Evolutionary conservation across 2,329 filamentous ascomycete species (phyloP), one percentile per base, ranked within the genome.

Genomic region (Cryphonectria nitschkei): DNA sequence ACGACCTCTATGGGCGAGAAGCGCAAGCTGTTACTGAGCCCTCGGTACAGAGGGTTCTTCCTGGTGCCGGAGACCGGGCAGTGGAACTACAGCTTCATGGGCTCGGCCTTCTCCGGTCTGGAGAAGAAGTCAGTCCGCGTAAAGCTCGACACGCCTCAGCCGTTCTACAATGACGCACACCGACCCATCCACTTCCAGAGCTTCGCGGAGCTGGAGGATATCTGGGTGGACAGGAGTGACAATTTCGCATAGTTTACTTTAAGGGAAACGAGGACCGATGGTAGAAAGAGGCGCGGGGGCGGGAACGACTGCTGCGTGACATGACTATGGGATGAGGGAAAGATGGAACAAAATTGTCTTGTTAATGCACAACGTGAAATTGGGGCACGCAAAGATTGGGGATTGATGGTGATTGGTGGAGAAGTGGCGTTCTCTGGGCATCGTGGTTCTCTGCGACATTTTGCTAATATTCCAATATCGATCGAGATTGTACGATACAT

Each of bases 11-110:
- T 98, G 89, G 96, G 96, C 67, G 93, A 97, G 82, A 98, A 98
- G 84, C 94, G 94, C 76, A 97, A 99, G 84, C 85, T 99, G 69
- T 84, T 99, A 39, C 88, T 99, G 68, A 97, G 93, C 74, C 95
- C 98, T 76, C 93, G 95, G 80, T 97, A 98, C 80, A 90, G 93
- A 76, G 97, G 96, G 39, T 98, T 95, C 85, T 99, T 99, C 89
- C 84, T 99, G 69, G 94, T 98, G 32, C 96, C 96, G 0, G 95
- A 98, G 78, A 91, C 92, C 68, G 91, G 90, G 73, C 87, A 92
- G 73, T 99, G 96, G 96, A 99, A 99, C 82, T 99, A 98, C 84
- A 96, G 93, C 81, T 99, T 99, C 86, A 94, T 98, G 90, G 96
- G 96, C 69, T 94, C 91, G 75, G 90, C 90, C 0, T 99, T 98